Conservation (phyloP, 1,139 yeast genomes). For the Kodamaea sp. region DNA sequence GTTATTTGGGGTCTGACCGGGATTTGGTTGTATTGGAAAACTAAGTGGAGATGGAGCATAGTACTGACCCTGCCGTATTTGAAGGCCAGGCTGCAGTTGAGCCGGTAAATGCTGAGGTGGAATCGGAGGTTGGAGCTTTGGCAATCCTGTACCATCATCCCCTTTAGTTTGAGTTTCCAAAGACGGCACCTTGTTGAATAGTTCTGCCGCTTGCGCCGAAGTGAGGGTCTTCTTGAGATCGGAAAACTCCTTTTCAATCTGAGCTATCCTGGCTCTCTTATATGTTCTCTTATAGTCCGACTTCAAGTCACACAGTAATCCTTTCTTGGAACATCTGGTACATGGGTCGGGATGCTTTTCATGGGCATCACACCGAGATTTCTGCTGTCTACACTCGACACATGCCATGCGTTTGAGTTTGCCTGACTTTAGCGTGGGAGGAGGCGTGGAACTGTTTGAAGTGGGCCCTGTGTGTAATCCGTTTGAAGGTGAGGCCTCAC, state of each 20-base stretch:
- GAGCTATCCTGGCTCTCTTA: constrained; percentile 81
- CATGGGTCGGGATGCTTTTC: constrained; percentile 82
- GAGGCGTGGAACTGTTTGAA: constrained; percentile 8
- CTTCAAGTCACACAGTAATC: constrained; percentile 68
- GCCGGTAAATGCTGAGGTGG: no score
- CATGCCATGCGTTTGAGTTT: constrained; percentile 75
- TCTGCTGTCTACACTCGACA: constrained; percentile 94
- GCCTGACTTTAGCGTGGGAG: constrained; percentile 18
- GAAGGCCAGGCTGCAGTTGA: no score
- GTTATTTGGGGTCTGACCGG: not conserved
- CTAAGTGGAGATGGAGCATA: not conserved
- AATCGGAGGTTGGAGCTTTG: no score
- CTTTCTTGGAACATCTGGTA: constrained; percentile 72
- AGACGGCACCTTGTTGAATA: constrained; percentile 37
- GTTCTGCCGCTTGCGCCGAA: constrained; percentile 49
- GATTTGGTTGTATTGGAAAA: no score
- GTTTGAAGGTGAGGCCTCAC: constrained; percentile 6
- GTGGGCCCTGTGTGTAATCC: constrained; percentile 8
- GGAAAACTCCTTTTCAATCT: constrained; percentile 76
- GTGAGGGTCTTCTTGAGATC: constrained; percentile 64
- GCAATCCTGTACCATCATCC: not conserved
- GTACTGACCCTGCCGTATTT: not conserved
- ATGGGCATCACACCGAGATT: constrained; percentile 83
- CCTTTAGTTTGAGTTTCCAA: constrained; percentile 8
- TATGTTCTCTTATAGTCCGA: constrained; percentile 86